Evolutionary conservation across 805 yeast genomes (phyloP).

Genomic region (Peterozyma toletana): DNA sequence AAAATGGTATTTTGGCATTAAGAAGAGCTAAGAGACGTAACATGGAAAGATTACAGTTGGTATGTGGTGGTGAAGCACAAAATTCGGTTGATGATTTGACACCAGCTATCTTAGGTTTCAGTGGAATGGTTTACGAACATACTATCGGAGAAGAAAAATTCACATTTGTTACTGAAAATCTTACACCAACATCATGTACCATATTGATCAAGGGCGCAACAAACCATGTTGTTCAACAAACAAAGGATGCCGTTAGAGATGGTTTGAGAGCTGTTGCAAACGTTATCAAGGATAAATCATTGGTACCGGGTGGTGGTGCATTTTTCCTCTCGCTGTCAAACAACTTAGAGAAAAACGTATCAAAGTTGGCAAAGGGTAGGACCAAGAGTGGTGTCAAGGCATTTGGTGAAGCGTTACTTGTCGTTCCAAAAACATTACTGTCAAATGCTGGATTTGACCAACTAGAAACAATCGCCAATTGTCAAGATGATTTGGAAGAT

Average conservation of each 20-base stretch:
- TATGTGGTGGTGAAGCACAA: constrained; percentile 97
- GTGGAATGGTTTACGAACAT: constrained; percentile 88
- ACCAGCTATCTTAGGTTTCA: constrained; percentile 74
- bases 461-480: constrained; percentile 78
- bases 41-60: constrained; percentile 96
- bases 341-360: constrained; percentile 46
- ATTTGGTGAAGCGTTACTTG: constrained; percentile 84
- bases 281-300: constrained; percentile 74
- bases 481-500: constrained; percentile 82
- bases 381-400: constrained; percentile 87
- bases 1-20: constrained; percentile 85
- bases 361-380: constrained; percentile 69
- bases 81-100: constrained; percentile 91
- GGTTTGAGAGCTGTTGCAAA: constrained; percentile 94
- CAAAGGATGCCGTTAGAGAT: constrained; percentile 95
- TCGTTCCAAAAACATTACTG: constrained; percentile 88
- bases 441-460: constrained; percentile 92
- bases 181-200: constrained; percentile 86
- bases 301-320: constrained; percentile 97
- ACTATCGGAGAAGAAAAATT: constrained; percentile 96
- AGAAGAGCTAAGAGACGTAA: constrained; percentile 98
- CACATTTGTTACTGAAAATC: constrained; percentile 88
- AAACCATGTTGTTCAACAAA: constrained; percentile 79
- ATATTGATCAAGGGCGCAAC: constrained; percentile 93
- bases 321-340: constrained; percentile 80